phyloP scores from a whole-genome alignment of 1,139 yeast genomes.

The Komagataea norvegica region DNA sequence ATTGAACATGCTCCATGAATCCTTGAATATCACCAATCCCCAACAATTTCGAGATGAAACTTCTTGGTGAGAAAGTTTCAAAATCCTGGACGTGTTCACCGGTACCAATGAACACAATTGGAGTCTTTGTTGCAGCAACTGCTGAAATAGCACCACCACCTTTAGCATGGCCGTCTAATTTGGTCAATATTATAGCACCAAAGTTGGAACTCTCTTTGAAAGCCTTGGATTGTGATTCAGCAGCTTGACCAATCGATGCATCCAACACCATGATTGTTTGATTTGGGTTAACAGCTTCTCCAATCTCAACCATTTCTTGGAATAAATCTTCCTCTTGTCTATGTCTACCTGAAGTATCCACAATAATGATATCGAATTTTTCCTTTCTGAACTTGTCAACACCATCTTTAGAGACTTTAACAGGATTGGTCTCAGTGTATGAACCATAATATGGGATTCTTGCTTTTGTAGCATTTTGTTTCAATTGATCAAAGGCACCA shows the following conservation, averaged over 20 bases:
- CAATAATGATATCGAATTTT: conserved; percentile 87
- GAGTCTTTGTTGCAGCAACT: conserved; percentile 94
- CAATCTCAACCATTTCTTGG: conserved; percentile 91
- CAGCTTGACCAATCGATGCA: conserved; percentile 98
- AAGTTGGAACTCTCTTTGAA: conserved; percentile 90
- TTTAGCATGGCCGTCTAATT: conserved; percentile 98
- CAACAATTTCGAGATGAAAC: conserved; percentile 80
- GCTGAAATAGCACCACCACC: conserved; percentile 99
- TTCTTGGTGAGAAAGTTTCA: conserved; percentile 85
- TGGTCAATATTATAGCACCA: conserved; percentile 92
- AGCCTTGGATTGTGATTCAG: conserved; percentile 90
- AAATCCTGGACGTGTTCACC: conserved; percentile 96
- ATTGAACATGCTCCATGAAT: conserved; percentile 87
- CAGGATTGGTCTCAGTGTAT: conserved; percentile 94
- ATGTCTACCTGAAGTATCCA: conserved; percentile 97
- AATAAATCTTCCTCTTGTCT: conserved; percentile 90
- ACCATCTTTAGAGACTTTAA: conserved; percentile 85
- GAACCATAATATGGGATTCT: conserved; percentile 93
- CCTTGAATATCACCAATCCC: conserved; percentile 97
- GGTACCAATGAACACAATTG: conserved; percentile 95
- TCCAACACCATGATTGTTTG: conserved; percentile 98
- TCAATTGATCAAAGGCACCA: conserved; percentile 97
- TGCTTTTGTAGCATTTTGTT: conserved; percentile 95
- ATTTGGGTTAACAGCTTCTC: conserved; percentile 78
- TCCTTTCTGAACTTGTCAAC: conserved; percentile 88